Conservation (phyloP, 108 stramenopile genomes). For the Phaeodactylum tricornutum region DNA sequence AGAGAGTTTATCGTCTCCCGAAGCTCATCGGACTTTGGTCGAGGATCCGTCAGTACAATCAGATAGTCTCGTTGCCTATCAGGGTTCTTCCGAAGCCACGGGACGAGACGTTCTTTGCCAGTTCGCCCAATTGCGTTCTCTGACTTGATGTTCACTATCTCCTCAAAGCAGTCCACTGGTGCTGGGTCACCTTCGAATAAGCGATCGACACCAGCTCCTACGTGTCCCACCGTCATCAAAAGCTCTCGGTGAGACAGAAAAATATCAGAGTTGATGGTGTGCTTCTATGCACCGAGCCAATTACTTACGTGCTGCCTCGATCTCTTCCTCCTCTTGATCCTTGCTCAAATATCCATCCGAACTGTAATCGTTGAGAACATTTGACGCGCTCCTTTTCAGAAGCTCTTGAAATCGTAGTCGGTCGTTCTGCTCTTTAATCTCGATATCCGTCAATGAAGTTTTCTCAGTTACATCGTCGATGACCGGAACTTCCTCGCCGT, state of each 20-base stretch:
- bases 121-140: constrained; percentile 44
- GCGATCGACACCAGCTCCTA: constrained; percentile 37
- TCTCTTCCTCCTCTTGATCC: constrained; percentile 72
- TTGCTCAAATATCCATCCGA: constrained; percentile 46
- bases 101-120: constrained; percentile 35
- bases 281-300: neutral
- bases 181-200: constrained; percentile 79
- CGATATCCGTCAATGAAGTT: constrained; percentile 28
- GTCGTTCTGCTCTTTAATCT: constrained; percentile 72
- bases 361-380: constrained; percentile 13
- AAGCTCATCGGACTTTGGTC: constrained; percentile 54
- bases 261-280: neutral
- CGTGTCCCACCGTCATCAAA: too few relatives aligned
- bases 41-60: constrained; percentile 59
- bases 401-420: constrained; percentile 60
- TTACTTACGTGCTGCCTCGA: constrained; percentile 40
- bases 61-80: constrained; percentile 31
- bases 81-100: constrained; percentile 31
- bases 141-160: constrained; percentile 30
- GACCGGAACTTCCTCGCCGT: neutral
- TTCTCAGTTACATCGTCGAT: neutral
- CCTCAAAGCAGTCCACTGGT: constrained; percentile 51
- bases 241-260: too few relatives aligned
- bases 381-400: constrained; percentile 26
- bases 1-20: constrained; percentile 37